A percentile compares a stretch with the other conserved stretches of the same genome.
Evolutionary conservation across 1,284 basidiomycete genomes (phyloP).

Genomic region (Malassezia caprae): DNA sequence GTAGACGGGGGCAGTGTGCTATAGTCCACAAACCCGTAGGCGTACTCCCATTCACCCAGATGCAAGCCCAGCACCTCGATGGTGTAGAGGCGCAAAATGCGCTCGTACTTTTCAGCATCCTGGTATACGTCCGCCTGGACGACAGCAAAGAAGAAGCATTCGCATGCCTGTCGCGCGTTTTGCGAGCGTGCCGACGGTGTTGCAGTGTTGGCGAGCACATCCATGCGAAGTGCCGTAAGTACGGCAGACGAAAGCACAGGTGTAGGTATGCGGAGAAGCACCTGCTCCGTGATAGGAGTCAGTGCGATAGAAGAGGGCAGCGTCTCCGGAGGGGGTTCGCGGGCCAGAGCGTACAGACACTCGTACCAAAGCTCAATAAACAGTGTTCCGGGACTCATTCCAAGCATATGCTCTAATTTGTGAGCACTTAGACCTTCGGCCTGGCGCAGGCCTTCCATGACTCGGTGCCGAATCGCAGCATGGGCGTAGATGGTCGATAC

Average conservation of each 20-base stretch:
- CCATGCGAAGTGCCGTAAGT: slow-evolving; percentile 27
- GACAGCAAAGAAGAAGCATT: slow-evolving; percentile 30
- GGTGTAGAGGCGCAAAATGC: slow-evolving; percentile 29
- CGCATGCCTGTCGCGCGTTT: slow-evolving; percentile 24
- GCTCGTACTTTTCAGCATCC: slow-evolving; percentile 20
- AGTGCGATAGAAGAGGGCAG: slow-evolving; percentile 22
- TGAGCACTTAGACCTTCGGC: not conserved
- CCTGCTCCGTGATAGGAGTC: slow-evolving; percentile 18
- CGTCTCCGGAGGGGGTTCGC: slow-evolving; percentile 6
- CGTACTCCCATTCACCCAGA: slow-evolving; percentile 34
- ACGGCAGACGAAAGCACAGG: slow-evolving; percentile 27
- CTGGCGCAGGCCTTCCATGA: slow-evolving; percentile 20
- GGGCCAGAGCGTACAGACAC: slow-evolving; percentile 20
- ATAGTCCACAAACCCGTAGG: slow-evolving; percentile 30
- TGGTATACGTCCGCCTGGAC: slow-evolving; percentile 13
- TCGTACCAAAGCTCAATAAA: slow-evolving; percentile 31
- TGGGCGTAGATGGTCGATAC: slow-evolving; percentile 2
- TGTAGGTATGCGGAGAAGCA: slow-evolving; percentile 24
- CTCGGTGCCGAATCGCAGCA: slow-evolving; percentile 3
- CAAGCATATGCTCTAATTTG: not conserved
- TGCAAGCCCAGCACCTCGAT: slow-evolving; percentile 28
- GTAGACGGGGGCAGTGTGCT: slow-evolving; percentile 17
- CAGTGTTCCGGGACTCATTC: not conserved
- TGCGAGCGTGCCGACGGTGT: not conserved
- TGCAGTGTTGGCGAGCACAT: slow-evolving; percentile 13